These are phyloP conservation scores for Lyophyllum shimeji DNA, from an alignment of 768 basidiomycete genomes.

Conservation along the genomic window DNA sequence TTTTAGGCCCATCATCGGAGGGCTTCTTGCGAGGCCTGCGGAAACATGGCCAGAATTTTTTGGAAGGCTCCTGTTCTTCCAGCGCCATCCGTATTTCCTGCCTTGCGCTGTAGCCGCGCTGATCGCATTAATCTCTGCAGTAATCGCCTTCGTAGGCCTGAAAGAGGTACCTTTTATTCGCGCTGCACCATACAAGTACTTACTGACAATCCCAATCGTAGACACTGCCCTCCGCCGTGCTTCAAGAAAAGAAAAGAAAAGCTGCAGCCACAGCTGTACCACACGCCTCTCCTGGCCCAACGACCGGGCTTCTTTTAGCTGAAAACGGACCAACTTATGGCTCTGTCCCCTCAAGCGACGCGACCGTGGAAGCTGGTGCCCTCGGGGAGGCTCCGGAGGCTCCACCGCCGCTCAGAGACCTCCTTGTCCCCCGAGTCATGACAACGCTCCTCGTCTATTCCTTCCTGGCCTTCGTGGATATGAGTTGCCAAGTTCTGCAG, in stretches of 20 bases:
- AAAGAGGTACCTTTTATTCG: slow-evolving; percentile 22
- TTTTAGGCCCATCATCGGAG: slow-evolving; percentile 51
- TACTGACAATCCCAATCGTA: slow-evolving; percentile 9
- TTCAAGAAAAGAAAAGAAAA: slow-evolving; percentile 9
- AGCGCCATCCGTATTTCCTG: slow-evolving; percentile 34
- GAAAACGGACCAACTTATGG: slow-evolving; percentile 9
- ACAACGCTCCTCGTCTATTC: slow-evolving; percentile 30
- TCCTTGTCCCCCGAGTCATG: slow-evolving; percentile 30
- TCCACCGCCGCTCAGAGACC: slow-evolving; percentile 20
- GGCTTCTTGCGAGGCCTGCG: slow-evolving; percentile 29
- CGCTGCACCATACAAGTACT: not conserved
- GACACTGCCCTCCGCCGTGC: slow-evolving; percentile 32
- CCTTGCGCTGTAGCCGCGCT: slow-evolving; percentile 24
- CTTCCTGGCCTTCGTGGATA: slow-evolving; percentile 38
- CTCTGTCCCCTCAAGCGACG: slow-evolving; percentile 4
- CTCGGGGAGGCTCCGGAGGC: slow-evolving; percentile 4
- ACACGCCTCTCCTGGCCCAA: slow-evolving; percentile 12
- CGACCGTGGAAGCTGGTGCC: slow-evolving; percentile 1
- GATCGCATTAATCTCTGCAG: slow-evolving; percentile 18
- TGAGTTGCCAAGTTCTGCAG: slow-evolving; percentile 33
- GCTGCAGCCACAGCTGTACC: not conserved
- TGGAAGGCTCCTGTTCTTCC: slow-evolving; percentile 25
- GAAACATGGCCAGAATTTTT: slow-evolving; percentile 29
- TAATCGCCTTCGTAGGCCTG: slow-evolving; percentile 22
- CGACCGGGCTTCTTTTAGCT: slow-evolving; percentile 12